Conservation (phyloP, 345 rosid genomes). For the Camelina neglecta region DNA sequence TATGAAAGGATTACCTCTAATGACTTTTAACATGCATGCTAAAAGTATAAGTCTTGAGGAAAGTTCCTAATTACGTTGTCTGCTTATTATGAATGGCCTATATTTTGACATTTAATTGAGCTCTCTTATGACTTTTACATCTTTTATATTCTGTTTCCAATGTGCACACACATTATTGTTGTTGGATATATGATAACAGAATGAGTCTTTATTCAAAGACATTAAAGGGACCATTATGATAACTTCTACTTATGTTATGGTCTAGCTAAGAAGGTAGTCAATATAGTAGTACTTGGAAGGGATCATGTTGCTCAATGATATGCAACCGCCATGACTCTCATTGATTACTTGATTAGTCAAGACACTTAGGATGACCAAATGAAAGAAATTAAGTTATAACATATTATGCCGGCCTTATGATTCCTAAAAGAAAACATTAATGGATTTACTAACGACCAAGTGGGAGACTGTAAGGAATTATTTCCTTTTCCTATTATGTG, state of each 20-base stretch:
- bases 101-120: slow-evolving; percentile 3
- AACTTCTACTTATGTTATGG: slow-evolving; percentile 14
- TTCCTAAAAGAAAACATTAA: background rate
- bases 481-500: no score
- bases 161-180: slow-evolving; percentile 1
- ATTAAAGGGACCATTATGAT: background rate
- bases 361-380: slow-evolving; percentile 10
- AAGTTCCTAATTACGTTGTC: background rate
- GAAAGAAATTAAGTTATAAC: background rate
- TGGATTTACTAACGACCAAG: background rate
- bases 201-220: background rate
- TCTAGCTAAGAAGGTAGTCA: background rate
- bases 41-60: background rate
- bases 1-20: background rate
- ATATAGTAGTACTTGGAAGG: background rate
- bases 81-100: background rate
- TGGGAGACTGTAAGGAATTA: background rate
- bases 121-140: background rate
- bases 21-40: background rate
- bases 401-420: background rate
- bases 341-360: background rate
- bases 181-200: background rate
- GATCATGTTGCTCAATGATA: slow-evolving; percentile 4
- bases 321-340: background rate
- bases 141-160: background rate